Evolutionary conservation across 306 rosid species (phyloP).

Genomic region (Ammopiptanthus mongolicus): DNA sequence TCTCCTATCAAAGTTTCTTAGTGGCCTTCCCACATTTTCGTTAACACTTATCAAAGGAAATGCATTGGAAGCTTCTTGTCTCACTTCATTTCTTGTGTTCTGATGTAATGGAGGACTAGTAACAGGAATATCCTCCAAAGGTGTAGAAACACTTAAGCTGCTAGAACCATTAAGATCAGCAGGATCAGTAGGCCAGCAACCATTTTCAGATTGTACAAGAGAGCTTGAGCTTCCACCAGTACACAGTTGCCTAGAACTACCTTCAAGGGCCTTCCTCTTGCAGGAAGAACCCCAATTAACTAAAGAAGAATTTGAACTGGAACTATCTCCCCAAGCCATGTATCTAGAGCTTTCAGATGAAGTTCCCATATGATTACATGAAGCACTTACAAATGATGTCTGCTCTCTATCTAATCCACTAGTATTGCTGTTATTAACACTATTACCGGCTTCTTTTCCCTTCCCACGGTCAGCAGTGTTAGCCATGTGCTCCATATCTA

Average conservation of each 20-base stretch:
- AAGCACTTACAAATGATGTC: conserved; percentile 34
- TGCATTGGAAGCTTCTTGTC: conserved; percentile 39
- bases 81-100: conserved; percentile 44
- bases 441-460: conserved; percentile 38
- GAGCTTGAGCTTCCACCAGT: conserved; percentile 63
- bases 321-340: conserved; percentile 44
- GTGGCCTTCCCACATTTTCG: conserved; percentile 42
- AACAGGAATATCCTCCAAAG: conserved; percentile 37
- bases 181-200: conserved; percentile 38
- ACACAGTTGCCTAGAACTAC: conserved; percentile 56
- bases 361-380: conserved; percentile 43
- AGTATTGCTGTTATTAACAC: conserved; percentile 32
- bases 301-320: conserved; percentile 48
- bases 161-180: conserved; percentile 45
- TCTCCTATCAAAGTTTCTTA: conserved; percentile 43
- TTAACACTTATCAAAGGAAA: conserved; percentile 45
- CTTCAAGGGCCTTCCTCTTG: conserved; percentile 82
- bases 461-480: conserved; percentile 38
- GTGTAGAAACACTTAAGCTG: conserved; percentile 39
- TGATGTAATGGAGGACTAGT: conserved; percentile 41
- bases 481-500: conserved; percentile 37
- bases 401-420: conserved; percentile 43
- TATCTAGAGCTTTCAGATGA: conserved; percentile 55
- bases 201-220: conserved; percentile 43
- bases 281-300: conserved; percentile 80